Percentiles rank a stretch among this genome's conserved stretches.
phyloP scores from a whole-genome alignment of 495 filamentous ascomycete genomes.

The Geoglossum glabrum region DNA sequence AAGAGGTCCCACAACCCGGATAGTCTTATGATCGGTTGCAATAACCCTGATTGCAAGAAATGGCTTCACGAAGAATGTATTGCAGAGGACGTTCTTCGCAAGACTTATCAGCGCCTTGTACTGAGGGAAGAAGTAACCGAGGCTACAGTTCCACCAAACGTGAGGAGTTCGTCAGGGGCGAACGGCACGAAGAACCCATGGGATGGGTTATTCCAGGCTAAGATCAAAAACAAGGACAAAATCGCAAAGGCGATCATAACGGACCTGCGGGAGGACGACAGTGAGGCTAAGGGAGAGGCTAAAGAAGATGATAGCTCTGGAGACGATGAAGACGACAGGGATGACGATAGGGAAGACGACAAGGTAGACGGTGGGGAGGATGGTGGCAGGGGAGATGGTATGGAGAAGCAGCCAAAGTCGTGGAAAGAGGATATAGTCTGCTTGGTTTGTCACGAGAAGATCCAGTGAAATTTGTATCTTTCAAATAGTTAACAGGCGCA shows the following conservation, averaged over 20 bases:
- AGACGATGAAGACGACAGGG: constrained; percentile 1
- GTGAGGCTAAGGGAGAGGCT: background rate
- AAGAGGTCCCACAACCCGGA: constrained; percentile 42
- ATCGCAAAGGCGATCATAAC: background rate
- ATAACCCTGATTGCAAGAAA: constrained; percentile 30
- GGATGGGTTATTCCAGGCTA: constrained; percentile 4
- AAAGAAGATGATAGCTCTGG: background rate
- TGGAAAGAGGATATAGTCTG: constrained; percentile 7
- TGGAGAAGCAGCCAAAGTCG: background rate
- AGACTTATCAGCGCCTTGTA: constrained; percentile 21
- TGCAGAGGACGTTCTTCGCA: constrained; percentile 26
- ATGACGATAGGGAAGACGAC: too few species aligned
- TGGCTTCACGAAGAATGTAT: constrained; percentile 49
- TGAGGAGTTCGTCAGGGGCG: background rate
- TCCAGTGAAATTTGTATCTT: constrained; percentile 1
- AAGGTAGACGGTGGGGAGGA: too few species aligned
- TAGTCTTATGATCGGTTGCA: constrained; percentile 35
- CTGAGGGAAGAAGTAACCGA: background rate
- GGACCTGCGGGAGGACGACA: constrained; percentile 1
- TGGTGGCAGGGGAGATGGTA: too few species aligned
- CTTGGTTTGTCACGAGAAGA: constrained; percentile 3
- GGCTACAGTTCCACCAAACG: background rate
- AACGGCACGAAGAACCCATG: constrained; percentile 4
- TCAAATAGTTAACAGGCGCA: background rate
- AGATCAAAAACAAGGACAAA: background rate